Evolutionary conservation across 306 rosid genomes (phyloP), one percentile per base, ranked within the genome.

Genomic region (Lithocarpus polystachyus): DNA sequence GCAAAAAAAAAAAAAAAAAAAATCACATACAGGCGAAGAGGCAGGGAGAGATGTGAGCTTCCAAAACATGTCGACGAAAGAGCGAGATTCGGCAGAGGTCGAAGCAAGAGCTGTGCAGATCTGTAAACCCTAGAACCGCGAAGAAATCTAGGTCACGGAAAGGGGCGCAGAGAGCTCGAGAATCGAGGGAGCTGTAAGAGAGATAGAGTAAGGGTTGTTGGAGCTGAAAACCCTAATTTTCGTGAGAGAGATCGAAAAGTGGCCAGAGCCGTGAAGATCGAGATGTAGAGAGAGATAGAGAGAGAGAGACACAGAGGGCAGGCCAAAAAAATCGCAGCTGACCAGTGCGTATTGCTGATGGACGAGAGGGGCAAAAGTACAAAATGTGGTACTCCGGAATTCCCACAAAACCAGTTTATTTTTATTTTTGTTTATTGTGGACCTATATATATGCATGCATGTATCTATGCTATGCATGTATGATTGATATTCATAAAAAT

Each of bases 11-110:
- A 18, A 19, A 77, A 17, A 29, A 9, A 55, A 35, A 37, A 73
- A 69, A 52, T 56, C 82, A 90, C 96, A 91, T 77, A 96, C 99
- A 60, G 98, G 99, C 2, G 99, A 96, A 82, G 98, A 83, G 75
- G 99, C 84, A 74, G 97, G 93, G 9, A 95, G 90, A 86, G 99
- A 82, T 3, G 98, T 82, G 83, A 96, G 93, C 95, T 94, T 96
- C 99, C 99, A 96, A 76, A 96, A 96, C 99, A 96, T 96, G 91
- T 65, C 82, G 94, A 72, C 23, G 74, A 51, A 26, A 23, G 28
- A 56, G 33, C 4, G 28, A 51, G 86, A 84, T 75, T 73, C 56
- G 77, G 31, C 23, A 19, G 77, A 76, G 70, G 78, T 24, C 53
- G 82, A 72, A 82, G 89, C 79, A 33, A 86, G 82, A 80, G 88